phyloP scores from a whole-genome alignment of 805 yeast species.

The Wickerhamomyces pijperi region DNA sequence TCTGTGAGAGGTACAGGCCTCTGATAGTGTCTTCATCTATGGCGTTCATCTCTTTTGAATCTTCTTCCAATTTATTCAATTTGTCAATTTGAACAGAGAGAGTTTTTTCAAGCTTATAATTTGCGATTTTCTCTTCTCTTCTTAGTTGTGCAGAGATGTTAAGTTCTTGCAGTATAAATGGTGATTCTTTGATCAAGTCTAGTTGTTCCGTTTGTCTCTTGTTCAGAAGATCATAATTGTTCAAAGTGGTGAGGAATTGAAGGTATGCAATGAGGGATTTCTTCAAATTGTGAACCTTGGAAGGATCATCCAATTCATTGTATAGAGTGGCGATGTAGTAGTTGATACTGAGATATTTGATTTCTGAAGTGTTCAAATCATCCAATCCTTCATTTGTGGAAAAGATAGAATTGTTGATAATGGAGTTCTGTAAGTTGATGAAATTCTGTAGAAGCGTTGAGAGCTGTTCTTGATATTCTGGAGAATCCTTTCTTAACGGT shows the following conservation, averaged over 20 bases:
- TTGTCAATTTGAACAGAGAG: conserved; percentile 32
- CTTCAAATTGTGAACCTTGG: conserved; percentile 23
- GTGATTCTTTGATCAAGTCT: conserved; percentile 19
- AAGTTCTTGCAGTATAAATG: conserved; percentile 23
- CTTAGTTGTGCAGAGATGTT: conserved; percentile 29
- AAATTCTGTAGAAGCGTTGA: conserved; percentile 28
- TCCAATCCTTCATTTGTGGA: conserved; percentile 61
- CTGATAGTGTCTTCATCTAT: conserved; percentile 59
- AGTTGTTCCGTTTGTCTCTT: conserved; percentile 26
- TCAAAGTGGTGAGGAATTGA: conserved; percentile 33
- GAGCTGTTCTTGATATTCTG: conserved; percentile 29
- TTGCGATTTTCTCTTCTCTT: conserved; percentile 65
- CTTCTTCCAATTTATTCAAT: conserved; percentile 25
- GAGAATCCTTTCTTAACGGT: conserved; percentile 29
- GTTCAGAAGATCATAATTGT: conserved; percentile 33
- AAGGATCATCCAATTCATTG: conserved; percentile 19
- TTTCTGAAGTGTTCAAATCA: conserved; percentile 54
- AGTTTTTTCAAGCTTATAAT: conserved; percentile 49
- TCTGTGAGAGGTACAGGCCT: conserved; percentile 41
- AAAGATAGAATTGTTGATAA: conserved; percentile 46
- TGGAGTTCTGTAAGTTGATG: conserved; percentile 29
- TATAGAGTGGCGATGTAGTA: conserved; percentile 40
- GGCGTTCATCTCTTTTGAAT: conserved; percentile 21
- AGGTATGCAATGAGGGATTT: conserved; percentile 32
- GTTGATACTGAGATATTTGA: conserved; percentile 49